Evolutionary conservation across 306 rosid genomes (phyloP), one percentile per base, ranked within the genome.

Genomic region (Heteromeles arbutifolia): DNA sequence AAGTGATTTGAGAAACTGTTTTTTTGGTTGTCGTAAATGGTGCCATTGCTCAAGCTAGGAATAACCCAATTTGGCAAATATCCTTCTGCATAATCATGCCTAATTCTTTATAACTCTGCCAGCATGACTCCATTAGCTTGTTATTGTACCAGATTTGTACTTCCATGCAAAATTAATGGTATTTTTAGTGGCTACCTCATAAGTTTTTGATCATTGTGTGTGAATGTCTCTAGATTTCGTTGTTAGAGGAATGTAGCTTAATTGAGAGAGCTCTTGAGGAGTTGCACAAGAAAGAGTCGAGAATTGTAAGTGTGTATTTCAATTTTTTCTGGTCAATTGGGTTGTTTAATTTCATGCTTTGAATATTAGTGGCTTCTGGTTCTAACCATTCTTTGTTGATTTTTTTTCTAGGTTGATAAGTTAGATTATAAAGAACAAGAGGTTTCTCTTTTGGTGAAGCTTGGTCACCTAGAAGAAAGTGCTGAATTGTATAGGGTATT

Each of bases 381-480:
- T 9, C 75, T 86, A 73, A 83, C 63, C 50, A 58, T 59, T 57
- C 69, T 24, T 65, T 67, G 63, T 67, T 72, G 25, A 58, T 84
- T 73, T 66, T 43, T 62, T 83, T 76, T 34, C 24, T 84, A 95
- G 98, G 95, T 92, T 77, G 99, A 95, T 82, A 95, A 88, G 76
- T 86, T 95, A 74, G 85, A 80, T 43, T 85, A 79, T 82, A 92
- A 92, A 82, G 97, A 95, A 74, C 92, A 92, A 75, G 97, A 92
- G 86, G 97, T 90, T 84, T 85, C 96, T 53, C 99, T 95, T 85
- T 65, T 92, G 70, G 86, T 88, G 65, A 92, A 92, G 88, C 97
- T 95, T 89, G 92, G 89, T 82, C 89, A 19, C 80, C 74, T 89
- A 15, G 92, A 87, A 83, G 92, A 92, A 81, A 96, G 86, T 4